phyloP scores from a whole-genome alignment of 495 filamentous ascomycete species.

The Talaromyces adpressus region DNA sequence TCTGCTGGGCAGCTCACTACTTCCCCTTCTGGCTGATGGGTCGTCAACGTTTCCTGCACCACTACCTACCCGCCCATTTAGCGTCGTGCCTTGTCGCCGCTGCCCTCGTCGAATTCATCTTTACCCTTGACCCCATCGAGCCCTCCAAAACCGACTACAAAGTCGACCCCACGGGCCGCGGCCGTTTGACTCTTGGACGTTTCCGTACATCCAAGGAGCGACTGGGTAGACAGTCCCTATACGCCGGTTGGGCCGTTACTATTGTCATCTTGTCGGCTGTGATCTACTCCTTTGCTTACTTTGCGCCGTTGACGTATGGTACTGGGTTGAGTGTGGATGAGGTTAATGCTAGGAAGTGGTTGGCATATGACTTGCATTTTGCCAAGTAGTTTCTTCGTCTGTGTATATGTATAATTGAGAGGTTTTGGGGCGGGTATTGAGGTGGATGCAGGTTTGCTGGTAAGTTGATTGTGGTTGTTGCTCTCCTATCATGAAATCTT shows the following conservation, averaged over 20 bases:
- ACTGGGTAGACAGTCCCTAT: slow-evolving; percentile 69
- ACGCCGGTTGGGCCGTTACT: slow-evolving; percentile 71
- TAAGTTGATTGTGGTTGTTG: not conserved
- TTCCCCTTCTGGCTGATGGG: slow-evolving; percentile 72
- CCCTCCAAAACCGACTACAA: slow-evolving; percentile 38
- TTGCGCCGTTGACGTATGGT: slow-evolving; percentile 90
- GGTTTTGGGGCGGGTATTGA: not conserved
- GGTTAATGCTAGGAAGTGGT: slow-evolving; percentile 85
- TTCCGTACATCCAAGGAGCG: slow-evolving; percentile 71
- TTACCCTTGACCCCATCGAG: slow-evolving; percentile 70
- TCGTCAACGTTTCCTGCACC: slow-evolving; percentile 67
- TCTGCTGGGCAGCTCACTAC: slow-evolving; percentile 71
- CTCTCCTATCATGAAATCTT: not conserved
- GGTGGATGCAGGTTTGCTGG: not conserved
- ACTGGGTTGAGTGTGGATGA: slow-evolving; percentile 77
- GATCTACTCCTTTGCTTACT: slow-evolving; percentile 82
- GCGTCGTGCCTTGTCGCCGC: slow-evolving; percentile 89
- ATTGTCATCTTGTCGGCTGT: slow-evolving; percentile 60
- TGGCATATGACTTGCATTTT: slow-evolving; percentile 96
- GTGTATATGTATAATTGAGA: not conserved
- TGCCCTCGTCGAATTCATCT: slow-evolving; percentile 95
- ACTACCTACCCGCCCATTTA: slow-evolving; percentile 82
- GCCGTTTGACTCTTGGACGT: slow-evolving; percentile 23
- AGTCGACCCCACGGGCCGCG: slow-evolving; percentile 36
- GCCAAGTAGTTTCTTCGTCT: slow-evolving; percentile 59